Conservation (phyloP, 2,329 filamentous ascomycete genomes). For the Aspergillus melleus region DNA sequence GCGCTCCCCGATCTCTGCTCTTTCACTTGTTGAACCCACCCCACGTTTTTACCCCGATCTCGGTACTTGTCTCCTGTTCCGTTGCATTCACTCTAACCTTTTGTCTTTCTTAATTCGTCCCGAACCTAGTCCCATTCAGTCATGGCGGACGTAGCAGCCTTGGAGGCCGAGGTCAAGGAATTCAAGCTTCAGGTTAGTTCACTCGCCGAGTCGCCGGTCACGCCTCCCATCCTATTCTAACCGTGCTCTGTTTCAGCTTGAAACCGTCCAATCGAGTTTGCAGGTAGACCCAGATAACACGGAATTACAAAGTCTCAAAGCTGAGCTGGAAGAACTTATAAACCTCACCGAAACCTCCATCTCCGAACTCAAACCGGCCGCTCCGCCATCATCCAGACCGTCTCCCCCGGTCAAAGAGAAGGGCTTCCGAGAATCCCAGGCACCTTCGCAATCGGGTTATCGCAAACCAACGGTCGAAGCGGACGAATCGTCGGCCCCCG, state of each 20-base stretch:
- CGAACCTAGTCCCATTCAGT: constrained; percentile 7
- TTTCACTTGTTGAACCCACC: not conserved
- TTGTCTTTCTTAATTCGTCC: not conserved
- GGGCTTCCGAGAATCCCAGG: constrained; percentile 79
- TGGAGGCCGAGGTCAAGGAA: constrained; percentile 57
- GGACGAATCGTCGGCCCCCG: constrained; percentile 55
- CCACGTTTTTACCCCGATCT: not conserved
- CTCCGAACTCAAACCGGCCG: constrained; percentile 70
- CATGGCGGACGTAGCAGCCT: constrained; percentile 46
- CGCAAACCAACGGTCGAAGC: constrained; percentile 46
- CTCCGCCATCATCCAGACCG: constrained; percentile 49
- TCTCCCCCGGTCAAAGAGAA: constrained; percentile 64
- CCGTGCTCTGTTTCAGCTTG: constrained; percentile 59
- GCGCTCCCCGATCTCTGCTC: not conserved
- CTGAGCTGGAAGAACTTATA: constrained; percentile 81
- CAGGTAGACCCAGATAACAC: constrained; percentile 77
- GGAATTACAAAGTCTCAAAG: constrained; percentile 74
- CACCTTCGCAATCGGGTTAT: constrained; percentile 67
- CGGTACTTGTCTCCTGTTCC: not conserved
- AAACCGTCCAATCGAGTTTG: constrained; percentile 72
- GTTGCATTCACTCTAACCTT: not conserved
- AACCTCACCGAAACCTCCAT: constrained; percentile 76
- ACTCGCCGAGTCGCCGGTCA: not conserved
- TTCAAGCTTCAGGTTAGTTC: constrained; percentile 57
- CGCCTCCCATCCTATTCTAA: constrained; percentile 7